Base-by-base conservation (phyloP, 257 asterid genomes). In the Agastache rugosa region DNA sequence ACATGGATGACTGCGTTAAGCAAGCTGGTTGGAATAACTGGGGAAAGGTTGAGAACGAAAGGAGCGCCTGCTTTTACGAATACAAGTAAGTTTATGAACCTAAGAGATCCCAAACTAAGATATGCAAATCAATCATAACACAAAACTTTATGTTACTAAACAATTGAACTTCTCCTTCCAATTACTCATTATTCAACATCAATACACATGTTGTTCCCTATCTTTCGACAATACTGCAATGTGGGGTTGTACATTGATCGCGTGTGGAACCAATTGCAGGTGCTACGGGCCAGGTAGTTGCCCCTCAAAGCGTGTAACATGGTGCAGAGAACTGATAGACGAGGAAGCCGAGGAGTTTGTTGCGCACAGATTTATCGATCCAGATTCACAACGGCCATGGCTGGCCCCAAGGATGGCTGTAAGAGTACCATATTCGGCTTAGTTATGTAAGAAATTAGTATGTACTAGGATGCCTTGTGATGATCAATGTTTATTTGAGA, bases 51-150 rank as follows among this genome's bases (percentile, higher is more conserved):
- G 98, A 95, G 75, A 95, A 95, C 59, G 99, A 95, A 85, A 88
- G 96, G 83, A 89, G 80, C 11, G 97, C 99, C 77, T 95, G 99
- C 90, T 95, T 95, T 75, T 95, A 95, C 15, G 98, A 95, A 86
- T 95, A 92, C 85, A 86, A 83, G 99, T 92, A 83, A 73, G 86
- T 72, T 63, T 31, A 16, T 34, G 61, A 59, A 39, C 54, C 63
- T 12, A 17, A 47, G 37, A 39, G 64, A 50, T 50, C 23, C 22
- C 56, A 16, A 44, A 41, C 16, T 5, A n/a, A 48, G 22, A 4
- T 31, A 31, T 7, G 34, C 34, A 29, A 29, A 29, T 29, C 34
- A 29, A 29, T 29, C 34, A 29, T 29, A 29, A 29, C n/a, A 47
- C 17, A 47, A 15, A 47, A 12, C 20, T 47, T 14, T 29, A 29